phyloP scores from a whole-genome alignment of 2,329 filamentous ascomycete genomes.

The Corinectria fuckeliana region DNA sequence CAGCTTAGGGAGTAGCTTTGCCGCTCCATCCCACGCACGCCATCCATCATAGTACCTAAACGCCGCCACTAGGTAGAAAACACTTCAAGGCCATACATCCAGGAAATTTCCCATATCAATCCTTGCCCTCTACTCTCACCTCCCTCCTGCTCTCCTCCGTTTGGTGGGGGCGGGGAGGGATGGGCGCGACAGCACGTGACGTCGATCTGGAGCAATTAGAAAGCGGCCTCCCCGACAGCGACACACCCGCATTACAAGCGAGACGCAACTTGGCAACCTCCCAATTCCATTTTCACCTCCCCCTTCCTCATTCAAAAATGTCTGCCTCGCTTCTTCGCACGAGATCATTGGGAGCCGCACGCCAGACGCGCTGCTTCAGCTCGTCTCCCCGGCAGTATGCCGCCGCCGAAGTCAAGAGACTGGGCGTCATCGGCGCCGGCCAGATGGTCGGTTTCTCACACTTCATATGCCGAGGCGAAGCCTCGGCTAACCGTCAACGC shows the following conservation, averaged over 20 bases:
- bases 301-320: slow-evolving; percentile 43
- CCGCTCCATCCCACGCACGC: no score
- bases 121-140: no score
- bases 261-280: slow-evolving; percentile 8
- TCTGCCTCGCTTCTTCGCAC: slow-evolving; percentile 47
- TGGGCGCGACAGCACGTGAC: no score
- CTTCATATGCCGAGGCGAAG: slow-evolving; percentile 47
- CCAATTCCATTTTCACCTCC: slow-evolving; percentile 8
- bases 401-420: slow-evolving; percentile 75
- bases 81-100: no score
- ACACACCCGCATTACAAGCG: slow-evolving; percentile 1
- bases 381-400: slow-evolving; percentile 65
- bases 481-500: slow-evolving; percentile 24
- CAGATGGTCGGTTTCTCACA: slow-evolving; percentile 78
- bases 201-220: no score
- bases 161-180: no score
- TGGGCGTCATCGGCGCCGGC: slow-evolving; percentile 92
- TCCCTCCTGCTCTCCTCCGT: no score
- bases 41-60: no score
- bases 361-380: slow-evolving; percentile 69
- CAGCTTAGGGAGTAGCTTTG: no score
- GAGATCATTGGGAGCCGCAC: slow-evolving; percentile 44
- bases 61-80: no score
- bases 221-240: no score
- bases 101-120: no score